Evolutionary conservation across 2,329 filamentous ascomycete species (phyloP).

Genomic region (Aspergillus jensenii): DNA sequence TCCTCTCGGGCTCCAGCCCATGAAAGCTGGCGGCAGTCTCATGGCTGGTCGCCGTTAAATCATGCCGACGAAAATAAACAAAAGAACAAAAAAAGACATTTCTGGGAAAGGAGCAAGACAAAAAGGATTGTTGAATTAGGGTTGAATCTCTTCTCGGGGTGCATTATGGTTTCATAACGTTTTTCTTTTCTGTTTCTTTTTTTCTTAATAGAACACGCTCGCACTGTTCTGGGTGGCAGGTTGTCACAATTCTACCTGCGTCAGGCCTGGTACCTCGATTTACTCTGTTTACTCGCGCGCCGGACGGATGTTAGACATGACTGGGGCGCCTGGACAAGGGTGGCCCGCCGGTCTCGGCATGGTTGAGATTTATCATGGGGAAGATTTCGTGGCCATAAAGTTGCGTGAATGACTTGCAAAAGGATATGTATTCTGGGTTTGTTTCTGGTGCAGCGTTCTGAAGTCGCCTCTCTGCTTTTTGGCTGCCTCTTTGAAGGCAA

Average conservation of each 20-base stretch:
- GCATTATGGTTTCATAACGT: constrained; percentile 12
- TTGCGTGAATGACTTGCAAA: constrained; percentile 8
- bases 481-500: constrained; percentile 14
- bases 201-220: constrained; percentile 20
- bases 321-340: neutral
- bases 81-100: constrained; percentile 4
- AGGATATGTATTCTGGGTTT: constrained; percentile 16
- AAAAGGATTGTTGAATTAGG: constrained; percentile 9
- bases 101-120: constrained; percentile 12
- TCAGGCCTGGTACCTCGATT: neutral
- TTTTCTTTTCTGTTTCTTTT: constrained; percentile 10
- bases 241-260: neutral
- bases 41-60: constrained; percentile 40
- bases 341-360: neutral
- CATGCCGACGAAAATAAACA: neutral
- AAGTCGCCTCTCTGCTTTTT: constrained; percentile 13
- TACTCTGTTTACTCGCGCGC: neutral
- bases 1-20: constrained; percentile 41
- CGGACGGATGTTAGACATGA: constrained; percentile 2
- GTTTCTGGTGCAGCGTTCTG: constrained; percentile 17
- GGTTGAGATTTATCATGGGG: constrained; percentile 6
- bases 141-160: constrained; percentile 12
- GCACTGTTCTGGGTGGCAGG: constrained; percentile 5
- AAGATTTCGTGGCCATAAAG: constrained; percentile 5
- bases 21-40: constrained; percentile 44